These are phyloP conservation scores for Scheffersomyces titani DNA, from an alignment of 1,139 yeast species.

Conservation along the genomic window DNA sequence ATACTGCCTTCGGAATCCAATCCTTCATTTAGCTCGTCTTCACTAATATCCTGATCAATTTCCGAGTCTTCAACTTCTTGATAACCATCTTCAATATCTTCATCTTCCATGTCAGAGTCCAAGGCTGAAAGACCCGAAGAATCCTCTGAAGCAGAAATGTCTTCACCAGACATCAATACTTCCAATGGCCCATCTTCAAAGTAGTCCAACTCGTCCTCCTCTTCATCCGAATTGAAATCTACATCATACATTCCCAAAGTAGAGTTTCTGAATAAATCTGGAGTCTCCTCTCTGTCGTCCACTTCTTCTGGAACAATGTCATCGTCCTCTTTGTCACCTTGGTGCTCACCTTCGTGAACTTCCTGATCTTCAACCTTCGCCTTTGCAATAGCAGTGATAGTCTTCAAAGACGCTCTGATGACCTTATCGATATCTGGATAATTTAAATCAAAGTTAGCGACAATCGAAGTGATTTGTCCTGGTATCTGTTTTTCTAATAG, in stretches of 20 bases:
- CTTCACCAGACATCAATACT: constrained; percentile 38
- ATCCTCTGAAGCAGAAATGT: constrained; percentile 24
- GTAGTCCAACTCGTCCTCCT: constrained; percentile 26
- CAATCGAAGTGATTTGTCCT: constrained; percentile 51
- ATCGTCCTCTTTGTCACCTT: constrained; percentile 50
- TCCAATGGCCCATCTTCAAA: constrained; percentile 35
- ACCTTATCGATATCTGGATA: constrained; percentile 66
- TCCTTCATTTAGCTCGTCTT: constrained; percentile 19
- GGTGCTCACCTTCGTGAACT: constrained; percentile 51
- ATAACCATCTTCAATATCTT: constrained; percentile 13
- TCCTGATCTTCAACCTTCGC: constrained; percentile 61
- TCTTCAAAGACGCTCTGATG: constrained; percentile 57
- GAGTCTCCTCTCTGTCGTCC: constrained; percentile 76
- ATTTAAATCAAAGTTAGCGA: constrained; percentile 70
- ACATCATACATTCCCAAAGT: constrained; percentile 94
- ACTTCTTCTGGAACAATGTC: constrained; percentile 56
- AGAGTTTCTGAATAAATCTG: constrained; percentile 82
- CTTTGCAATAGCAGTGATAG: constrained; percentile 63
- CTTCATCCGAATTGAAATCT: constrained; percentile 67
- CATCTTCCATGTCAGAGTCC: constrained; percentile 16
- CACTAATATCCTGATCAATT: constrained; percentile 22
- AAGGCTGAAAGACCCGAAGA: constrained; percentile 28
- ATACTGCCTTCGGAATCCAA: constrained; percentile 11
- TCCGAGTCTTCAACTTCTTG: constrained; percentile 27
- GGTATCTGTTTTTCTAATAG: constrained; percentile 70